Evolutionary conservation across 2,329 filamentous ascomycete species (phyloP).

Genomic region (Orbilia quercus): DNA sequence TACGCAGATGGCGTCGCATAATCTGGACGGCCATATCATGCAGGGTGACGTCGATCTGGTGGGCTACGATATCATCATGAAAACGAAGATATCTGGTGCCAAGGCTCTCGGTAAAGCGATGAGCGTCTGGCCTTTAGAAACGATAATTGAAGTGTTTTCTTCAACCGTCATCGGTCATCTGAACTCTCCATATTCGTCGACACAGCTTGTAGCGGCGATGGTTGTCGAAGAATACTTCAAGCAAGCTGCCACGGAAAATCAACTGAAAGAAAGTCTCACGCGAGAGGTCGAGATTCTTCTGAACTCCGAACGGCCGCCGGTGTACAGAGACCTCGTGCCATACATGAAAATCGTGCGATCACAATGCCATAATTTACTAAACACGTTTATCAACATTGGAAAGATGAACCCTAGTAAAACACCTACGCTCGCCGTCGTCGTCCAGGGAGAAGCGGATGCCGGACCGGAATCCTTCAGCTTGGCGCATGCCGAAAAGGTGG

Average conservation of each 20-base stretch:
- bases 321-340: conserved; percentile 89
- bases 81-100: conserved; percentile 88
- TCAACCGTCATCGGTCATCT: conserved; percentile 74
- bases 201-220: conserved; percentile 83
- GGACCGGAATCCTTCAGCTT: conserved; percentile 93
- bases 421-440: conserved; percentile 85
- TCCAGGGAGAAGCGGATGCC: conserved; percentile 91
- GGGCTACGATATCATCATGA: conserved; percentile 85
- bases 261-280: conserved; percentile 69
- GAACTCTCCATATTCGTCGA: conserved; percentile 80
- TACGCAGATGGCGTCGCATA: conserved; percentile 76
- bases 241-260: conserved; percentile 64
- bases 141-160: conserved; percentile 73
- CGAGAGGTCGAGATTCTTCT: conserved; percentile 77
- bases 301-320: conserved; percentile 80
- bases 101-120: conserved; percentile 87
- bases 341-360: conserved; percentile 89
- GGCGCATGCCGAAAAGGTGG: conserved; percentile 84
- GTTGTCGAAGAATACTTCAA: conserved; percentile 89
- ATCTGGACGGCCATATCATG: conserved; percentile 98
- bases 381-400: conserved; percentile 89
- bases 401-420: conserved; percentile 80
- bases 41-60: conserved; percentile 96
- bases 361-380: conserved; percentile 88
- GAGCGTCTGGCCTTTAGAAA: conserved; percentile 75